These are phyloP conservation scores for Lactifluus subvellereus DNA, from an alignment of 768 basidiomycete genomes.

Conservation along the genomic window DNA sequence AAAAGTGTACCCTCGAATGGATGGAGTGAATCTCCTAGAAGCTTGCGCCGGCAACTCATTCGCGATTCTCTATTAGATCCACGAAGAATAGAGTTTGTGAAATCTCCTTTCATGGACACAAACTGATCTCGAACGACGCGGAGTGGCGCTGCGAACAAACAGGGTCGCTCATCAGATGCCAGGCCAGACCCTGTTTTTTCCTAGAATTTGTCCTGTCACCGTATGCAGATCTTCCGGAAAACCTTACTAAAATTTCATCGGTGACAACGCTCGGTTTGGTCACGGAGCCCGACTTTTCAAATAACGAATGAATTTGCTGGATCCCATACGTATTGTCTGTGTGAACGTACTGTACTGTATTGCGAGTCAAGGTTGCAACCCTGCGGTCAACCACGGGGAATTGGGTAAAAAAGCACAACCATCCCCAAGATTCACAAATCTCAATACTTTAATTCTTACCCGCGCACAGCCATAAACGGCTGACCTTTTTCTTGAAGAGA, in stretches of 20 bases:
- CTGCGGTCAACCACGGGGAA: too few relatives aligned
- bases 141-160: conserved; percentile 11
- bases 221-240: not conserved
- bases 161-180: conserved; percentile 8
- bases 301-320: not conserved
- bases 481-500: not conserved
- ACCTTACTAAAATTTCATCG: not conserved
- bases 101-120: not conserved
- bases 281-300: conserved; percentile 3
- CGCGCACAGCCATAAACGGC: not conserved
- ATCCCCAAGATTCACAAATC: not conserved
- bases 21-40: not conserved
- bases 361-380: not conserved
- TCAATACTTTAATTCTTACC: not conserved
- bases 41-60: not conserved
- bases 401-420: not conserved
- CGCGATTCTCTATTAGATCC: not conserved
- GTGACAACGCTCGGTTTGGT: not conserved
- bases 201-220: conserved; percentile 1
- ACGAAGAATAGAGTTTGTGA: not conserved
- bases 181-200: not conserved
- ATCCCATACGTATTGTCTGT: not conserved
- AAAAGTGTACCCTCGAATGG: not conserved
- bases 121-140: conserved; percentile 2
- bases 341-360: not conserved